These are phyloP conservation scores for Lasiodiplodia citricola DNA, from an alignment of 2,329 filamentous ascomycete species.

Conservation along the genomic window DNA sequence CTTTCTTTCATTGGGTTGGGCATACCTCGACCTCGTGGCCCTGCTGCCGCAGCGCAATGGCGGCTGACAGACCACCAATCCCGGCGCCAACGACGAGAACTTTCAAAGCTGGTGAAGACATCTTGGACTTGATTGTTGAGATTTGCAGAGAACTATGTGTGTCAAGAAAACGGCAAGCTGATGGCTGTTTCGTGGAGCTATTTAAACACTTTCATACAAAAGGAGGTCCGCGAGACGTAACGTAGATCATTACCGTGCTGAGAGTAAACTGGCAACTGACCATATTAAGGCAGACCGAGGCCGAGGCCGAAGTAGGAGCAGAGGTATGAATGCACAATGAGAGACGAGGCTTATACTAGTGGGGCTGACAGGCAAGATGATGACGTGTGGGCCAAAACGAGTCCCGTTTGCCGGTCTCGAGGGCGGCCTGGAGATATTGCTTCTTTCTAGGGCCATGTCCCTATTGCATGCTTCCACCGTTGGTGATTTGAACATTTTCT, in stretches of 20 bases:
- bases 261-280: too few species aligned
- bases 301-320: background rate
- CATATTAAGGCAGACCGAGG: background rate
- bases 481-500: background rate
- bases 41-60: conserved; percentile 59
- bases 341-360: background rate
- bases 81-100: conserved; percentile 52
- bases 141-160: background rate
- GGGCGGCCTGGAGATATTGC: background rate
- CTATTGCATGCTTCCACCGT: background rate
- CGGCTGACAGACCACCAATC: conserved; percentile 59
- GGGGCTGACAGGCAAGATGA: background rate
- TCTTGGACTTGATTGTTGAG: background rate
- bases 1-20: background rate
- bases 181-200: background rate
- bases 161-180: background rate
- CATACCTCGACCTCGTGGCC: conserved; percentile 52
- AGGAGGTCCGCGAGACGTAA: background rate
- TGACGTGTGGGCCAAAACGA: background rate
- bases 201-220: background rate
- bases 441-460: background rate
- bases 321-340: background rate
- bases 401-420: background rate
- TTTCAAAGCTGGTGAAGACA: conserved; percentile 28
- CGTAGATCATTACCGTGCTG: too few species aligned